Base-by-base conservation (phyloP, 805 yeast genomes). In the Candida corydali region DNA sequence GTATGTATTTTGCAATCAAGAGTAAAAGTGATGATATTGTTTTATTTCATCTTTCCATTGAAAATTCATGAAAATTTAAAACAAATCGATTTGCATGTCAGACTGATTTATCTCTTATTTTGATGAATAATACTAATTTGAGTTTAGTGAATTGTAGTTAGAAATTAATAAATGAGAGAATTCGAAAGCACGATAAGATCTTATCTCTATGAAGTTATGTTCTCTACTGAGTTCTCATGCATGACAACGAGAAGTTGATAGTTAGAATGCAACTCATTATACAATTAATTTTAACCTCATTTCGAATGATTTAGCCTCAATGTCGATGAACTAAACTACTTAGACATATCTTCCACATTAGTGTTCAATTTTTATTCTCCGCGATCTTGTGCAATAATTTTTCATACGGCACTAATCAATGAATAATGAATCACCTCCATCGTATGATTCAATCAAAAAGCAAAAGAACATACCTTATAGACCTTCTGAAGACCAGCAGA, bases 31-130 rank as follows among this genome's bases (percentile, higher is more conserved):
- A 31, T 31, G 34, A 31, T 22, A 22, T 7, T 15, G 7, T 4
- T 17, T 29, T 12, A n/a, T 34, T 20, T 18, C 32, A 29, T 29
- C 32, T 22, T 32, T 32, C 28, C 34, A 22, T 32, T 32, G 34
- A 32, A 20, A 32, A 30, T 30, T 30, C 34, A 30, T 34, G 26
- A 28, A 34, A 27, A 28, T 18, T 19, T 17, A 3, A 29, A 8
- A 34, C 19, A 46, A 54, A 46, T 46, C 62, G 65, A 61, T 61
- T 61, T 61, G 67, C 67, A 61, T 58, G 67, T 61, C 67, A 61
- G 67, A 59, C 67, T 61, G 67, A 61, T 49, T 42, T n/a, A n/a
- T n/a, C n/a, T n/a, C n/a, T n/a, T n/a, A n/a, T n/a, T n/a, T n/a
- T n/a, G n/a, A n/a, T n/a, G n/a, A n/a, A n/a, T n/a, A n/a, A n/a